Evolutionary conservation across 2,329 filamentous ascomycete species (phyloP).

Genomic region (Fusarium burgessii): DNA sequence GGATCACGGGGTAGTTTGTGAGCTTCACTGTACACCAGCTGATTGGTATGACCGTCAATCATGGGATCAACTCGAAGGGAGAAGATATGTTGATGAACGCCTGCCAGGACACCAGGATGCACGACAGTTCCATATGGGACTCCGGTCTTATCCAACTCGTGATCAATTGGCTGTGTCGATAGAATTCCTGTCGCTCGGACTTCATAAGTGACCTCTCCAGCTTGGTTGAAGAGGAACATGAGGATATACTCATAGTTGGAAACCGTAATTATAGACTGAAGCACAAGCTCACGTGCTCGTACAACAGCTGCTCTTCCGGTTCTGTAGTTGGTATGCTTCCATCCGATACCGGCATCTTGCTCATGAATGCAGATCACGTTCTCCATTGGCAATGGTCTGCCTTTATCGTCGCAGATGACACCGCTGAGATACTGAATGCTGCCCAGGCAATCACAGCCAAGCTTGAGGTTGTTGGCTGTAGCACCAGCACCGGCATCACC

Average conservation of each 20-base stretch:
- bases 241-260: slow-evolving; percentile 59
- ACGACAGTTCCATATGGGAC: slow-evolving; percentile 71
- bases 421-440: slow-evolving; percentile 74
- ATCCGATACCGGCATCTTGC: slow-evolving; percentile 77
- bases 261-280: slow-evolving; percentile 76
- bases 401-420: slow-evolving; percentile 64
- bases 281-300: slow-evolving; percentile 70
- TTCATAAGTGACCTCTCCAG: slow-evolving; percentile 71
- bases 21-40: slow-evolving; percentile 58
- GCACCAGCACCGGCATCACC: slow-evolving; percentile 76
- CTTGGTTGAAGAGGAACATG: slow-evolving; percentile 68
- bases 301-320: slow-evolving; percentile 70
- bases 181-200: slow-evolving; percentile 75
- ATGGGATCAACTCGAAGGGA: slow-evolving; percentile 72
- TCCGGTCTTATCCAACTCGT: slow-evolving; percentile 62
- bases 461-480: slow-evolving; percentile 74
- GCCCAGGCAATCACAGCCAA: slow-evolving; percentile 79
- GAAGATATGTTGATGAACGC: slow-evolving; percentile 79
- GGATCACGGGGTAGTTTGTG: slow-evolving; percentile 56
- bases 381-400: slow-evolving; percentile 63
- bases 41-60: slow-evolving; percentile 66
- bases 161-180: slow-evolving; percentile 70
- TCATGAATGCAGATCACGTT: slow-evolving; percentile 78
- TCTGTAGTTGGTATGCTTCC: slow-evolving; percentile 78
- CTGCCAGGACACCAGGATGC: slow-evolving; percentile 71